phyloP scores from a whole-genome alignment of 139 green algal species.

The Chlorella sp. region DNA sequence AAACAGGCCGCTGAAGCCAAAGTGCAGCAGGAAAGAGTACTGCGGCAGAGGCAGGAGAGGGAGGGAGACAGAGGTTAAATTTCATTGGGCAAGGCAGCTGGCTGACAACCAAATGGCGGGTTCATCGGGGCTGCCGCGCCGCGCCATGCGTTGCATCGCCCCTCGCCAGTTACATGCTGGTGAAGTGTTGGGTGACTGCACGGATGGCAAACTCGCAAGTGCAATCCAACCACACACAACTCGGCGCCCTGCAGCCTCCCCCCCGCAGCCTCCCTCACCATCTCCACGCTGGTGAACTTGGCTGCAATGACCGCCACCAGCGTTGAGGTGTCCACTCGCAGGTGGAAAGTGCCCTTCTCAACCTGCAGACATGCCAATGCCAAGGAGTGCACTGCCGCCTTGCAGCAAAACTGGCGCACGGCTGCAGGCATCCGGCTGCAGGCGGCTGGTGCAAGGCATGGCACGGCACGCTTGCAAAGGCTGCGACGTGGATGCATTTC shows the following conservation, averaged over 20 bases:
- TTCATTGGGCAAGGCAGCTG: no score
- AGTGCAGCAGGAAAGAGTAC: constrained; percentile 21
- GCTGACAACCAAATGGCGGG: no score
- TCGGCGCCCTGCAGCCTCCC: no score
- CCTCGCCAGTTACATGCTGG: no score
- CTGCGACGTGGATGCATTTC: no score
- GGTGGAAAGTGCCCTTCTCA: not conserved
- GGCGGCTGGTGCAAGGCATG: not conserved
- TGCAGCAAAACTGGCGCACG: not conserved
- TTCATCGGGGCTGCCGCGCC: no score
- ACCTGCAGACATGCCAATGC: no score
- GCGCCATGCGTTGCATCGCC: no score
- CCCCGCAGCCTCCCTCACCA: not conserved
- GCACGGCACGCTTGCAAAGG: not conserved
- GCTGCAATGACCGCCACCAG: constrained; percentile 16
- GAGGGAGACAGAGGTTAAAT: not conserved
- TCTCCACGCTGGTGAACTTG: constrained; percentile 4
- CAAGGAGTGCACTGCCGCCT: no score
- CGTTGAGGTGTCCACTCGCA: constrained; percentile 15
- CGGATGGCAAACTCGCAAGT: no score
- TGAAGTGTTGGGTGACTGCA: no score
- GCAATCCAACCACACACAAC: no score
- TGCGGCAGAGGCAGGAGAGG: not conserved
- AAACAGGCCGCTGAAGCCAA: constrained; percentile 21
- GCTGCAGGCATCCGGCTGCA: not conserved